phyloP scores from a whole-genome alignment of 2,329 filamentous ascomycete species.

The Blastomyces gilchristii region DNA sequence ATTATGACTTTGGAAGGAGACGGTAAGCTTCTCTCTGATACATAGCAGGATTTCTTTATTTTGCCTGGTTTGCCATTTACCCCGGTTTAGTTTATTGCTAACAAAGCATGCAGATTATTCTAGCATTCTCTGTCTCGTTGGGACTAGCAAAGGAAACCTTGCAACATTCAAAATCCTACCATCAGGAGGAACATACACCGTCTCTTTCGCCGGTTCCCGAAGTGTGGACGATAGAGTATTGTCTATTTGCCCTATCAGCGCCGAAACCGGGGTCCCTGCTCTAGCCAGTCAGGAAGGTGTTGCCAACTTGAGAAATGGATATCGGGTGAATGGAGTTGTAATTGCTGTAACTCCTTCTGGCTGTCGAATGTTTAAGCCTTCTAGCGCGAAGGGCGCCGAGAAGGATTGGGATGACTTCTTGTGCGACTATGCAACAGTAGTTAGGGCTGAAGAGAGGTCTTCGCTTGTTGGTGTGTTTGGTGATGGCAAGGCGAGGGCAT shows the following conservation, averaged over 20 bases:
- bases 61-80: neutral
- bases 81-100: conserved; percentile 6
- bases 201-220: conserved; percentile 58
- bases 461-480: conserved; percentile 78
- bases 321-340: conserved; percentile 67
- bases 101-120: conserved; percentile 57
- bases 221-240: conserved; percentile 60
- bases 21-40: conserved; percentile 31
- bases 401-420: conserved; percentile 77
- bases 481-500: conserved; percentile 68
- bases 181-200: conserved; percentile 60
- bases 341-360: conserved; percentile 65
- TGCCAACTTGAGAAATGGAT: conserved; percentile 62
- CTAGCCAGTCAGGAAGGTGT: conserved; percentile 65
- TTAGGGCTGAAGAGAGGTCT: conserved; percentile 64
- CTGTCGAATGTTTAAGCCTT: conserved; percentile 79
- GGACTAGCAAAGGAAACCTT: conserved; percentile 73
- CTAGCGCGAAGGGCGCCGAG: conserved; percentile 76
- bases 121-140: conserved; percentile 84
- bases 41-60: neutral
- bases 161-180: conserved; percentile 87
- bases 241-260: conserved; percentile 66
- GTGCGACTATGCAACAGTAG: conserved; percentile 70
- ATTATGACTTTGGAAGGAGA: conserved; percentile 92
- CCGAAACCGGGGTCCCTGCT: conserved; percentile 65